A percentile compares a stretch with the other conserved stretches of the same genome.
Conservation (phyloP, 1,284 basidiomycete genomes). For the Heimioporus punctisporus region DNA sequence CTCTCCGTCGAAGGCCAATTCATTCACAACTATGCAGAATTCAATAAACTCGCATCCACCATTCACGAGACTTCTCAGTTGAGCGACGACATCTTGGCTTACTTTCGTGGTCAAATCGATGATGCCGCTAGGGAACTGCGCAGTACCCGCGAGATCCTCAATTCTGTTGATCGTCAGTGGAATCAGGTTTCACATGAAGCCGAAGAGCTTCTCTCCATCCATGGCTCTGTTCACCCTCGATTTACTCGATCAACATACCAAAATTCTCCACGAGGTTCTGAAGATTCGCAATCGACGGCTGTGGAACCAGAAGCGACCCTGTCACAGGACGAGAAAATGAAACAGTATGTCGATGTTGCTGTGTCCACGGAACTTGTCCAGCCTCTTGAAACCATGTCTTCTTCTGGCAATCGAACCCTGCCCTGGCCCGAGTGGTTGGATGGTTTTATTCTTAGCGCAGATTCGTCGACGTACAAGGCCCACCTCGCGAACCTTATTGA, state of each 20-base stretch:
- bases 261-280: conserved; percentile 45
- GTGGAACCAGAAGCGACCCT: conserved; percentile 31
- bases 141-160: conserved; percentile 45
- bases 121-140: conserved; percentile 52
- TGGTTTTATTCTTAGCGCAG: conserved; percentile 33
- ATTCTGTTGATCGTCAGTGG: conserved; percentile 38
- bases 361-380: conserved; percentile 24
- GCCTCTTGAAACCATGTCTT: conserved; percentile 22
- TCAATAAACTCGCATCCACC: conserved; percentile 45
- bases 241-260: conserved; percentile 34
- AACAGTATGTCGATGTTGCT: conserved; percentile 22
- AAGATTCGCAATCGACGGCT: conserved; percentile 56
- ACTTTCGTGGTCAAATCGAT: conserved; percentile 52
- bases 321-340: conserved; percentile 19
- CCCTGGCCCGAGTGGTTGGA: conserved; percentile 44
- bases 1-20: conserved; percentile 45
- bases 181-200: conserved; percentile 45
- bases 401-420: conserved; percentile 28
- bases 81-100: conserved; percentile 44
- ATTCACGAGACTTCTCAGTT: conserved; percentile 49
- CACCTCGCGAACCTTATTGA: conserved; percentile 39
- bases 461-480: conserved; percentile 37
- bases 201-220: conserved; percentile 37
- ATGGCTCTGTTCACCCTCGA: conserved; percentile 25
- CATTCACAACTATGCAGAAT: conserved; percentile 34